phyloP scores from a whole-genome alignment of 2,329 filamentous ascomycete species.

The Lasiodiplodia sp. region DNA sequence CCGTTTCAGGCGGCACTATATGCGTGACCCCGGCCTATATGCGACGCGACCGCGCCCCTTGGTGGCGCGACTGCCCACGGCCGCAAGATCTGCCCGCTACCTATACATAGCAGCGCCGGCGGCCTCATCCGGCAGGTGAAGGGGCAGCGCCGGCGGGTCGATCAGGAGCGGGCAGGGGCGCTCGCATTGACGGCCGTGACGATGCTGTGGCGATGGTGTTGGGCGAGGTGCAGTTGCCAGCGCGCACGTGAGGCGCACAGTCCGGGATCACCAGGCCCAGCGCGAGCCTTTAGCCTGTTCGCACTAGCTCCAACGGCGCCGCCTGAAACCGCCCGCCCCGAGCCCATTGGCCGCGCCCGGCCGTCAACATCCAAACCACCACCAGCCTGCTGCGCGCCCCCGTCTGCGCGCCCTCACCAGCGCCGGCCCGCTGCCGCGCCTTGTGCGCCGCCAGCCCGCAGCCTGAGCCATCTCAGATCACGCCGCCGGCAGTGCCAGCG shows the following conservation, averaged over 20 bases:
- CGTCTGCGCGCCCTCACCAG: conserved; percentile 20
- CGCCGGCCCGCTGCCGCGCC: conserved; percentile 14
- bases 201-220: conserved; percentile 15
- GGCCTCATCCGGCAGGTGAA: conserved; percentile 23
- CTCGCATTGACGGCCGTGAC: conserved; percentile 5
- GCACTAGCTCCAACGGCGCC: background rate
- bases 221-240: background rate
- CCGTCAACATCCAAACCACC: background rate
- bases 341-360: background rate
- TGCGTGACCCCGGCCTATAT: conserved; percentile 44
- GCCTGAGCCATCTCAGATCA: conserved; percentile 6
- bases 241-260: conserved; percentile 18
- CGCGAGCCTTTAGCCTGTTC: conserved; percentile 22
- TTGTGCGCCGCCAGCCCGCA: conserved; percentile 21
- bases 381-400: conserved; percentile 20
- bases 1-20: conserved; percentile 48
- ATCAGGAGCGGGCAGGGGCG: conserved; percentile 22
- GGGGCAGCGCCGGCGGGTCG: conserved; percentile 19
- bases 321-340: conserved; percentile 9
- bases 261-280: conserved; percentile 4
- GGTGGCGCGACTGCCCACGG: conserved; percentile 20
- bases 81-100: conserved; percentile 21
- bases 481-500: background rate
- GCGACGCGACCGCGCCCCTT: conserved; percentile 30
- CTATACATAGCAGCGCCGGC: conserved; percentile 20